Percentiles rank a stretch among this genome's conserved stretches.
phyloP scores from a whole-genome alignment of 805 yeast species.

The Saturnispora gosingensis region DNA sequence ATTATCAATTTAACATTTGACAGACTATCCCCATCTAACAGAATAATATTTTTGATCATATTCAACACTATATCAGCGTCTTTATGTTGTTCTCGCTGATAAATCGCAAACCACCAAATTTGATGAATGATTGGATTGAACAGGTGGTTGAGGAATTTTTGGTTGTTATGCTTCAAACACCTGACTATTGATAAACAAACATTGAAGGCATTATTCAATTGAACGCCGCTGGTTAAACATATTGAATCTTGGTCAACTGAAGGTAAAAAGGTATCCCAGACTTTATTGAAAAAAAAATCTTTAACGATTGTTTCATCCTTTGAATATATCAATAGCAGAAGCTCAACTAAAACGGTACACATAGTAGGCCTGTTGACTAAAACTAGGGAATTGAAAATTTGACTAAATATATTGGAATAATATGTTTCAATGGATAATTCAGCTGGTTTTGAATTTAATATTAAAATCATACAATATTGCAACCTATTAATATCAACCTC shows the following conservation, averaged over 20 bases:
- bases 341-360: constrained; percentile 45
- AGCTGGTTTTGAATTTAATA: constrained; percentile 54
- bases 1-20: constrained; percentile 11
- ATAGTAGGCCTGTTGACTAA: constrained; percentile 53
- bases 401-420: constrained; percentile 50
- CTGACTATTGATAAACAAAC: constrained; percentile 56
- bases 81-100: constrained; percentile 25
- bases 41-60: constrained; percentile 28
- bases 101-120: constrained; percentile 39
- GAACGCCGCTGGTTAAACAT: constrained; percentile 35
- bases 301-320: constrained; percentile 40
- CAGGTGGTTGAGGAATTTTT: constrained; percentile 28
- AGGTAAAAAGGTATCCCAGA: constrained; percentile 42
- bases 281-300: constrained; percentile 48
- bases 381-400: constrained; percentile 50
- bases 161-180: constrained; percentile 23
- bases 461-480: constrained; percentile 54
- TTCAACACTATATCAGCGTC: constrained; percentile 29
- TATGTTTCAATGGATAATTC: constrained; percentile 39
- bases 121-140: constrained; percentile 22
- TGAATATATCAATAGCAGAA: constrained; percentile 42
- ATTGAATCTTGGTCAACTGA: constrained; percentile 16
- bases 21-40: constrained; percentile 10
- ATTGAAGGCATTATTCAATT: constrained; percentile 53
- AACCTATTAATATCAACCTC: constrained; percentile 57